phyloP scores from a whole-genome alignment of 78 protist species.

The Dictyostelium discoideum region dicty_2.7 NC_007090.3:444501-445000 shows the following conservation, averaged over 20 bases:
- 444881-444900: slow-evolving; percentile 40
- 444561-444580: not conserved
- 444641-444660: not conserved
- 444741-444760: slow-evolving; percentile 32
- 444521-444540: not conserved
- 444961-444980: slow-evolving; percentile 26
- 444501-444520: not conserved
- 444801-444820: slow-evolving; percentile 37
- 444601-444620: not conserved
- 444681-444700: not conserved
- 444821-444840: slow-evolving; percentile 36
- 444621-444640: not conserved
- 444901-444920: slow-evolving; percentile 34
- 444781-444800: slow-evolving; percentile 20
- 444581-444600: not conserved
- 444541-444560: not conserved
- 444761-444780: not conserved
- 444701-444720: slow-evolving; percentile 16
- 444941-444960: not conserved
- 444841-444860: slow-evolving; percentile 4
- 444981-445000: not conserved
- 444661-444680: not conserved
- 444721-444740: slow-evolving; percentile 55
- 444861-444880: not conserved
- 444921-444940: slow-evolving; percentile 30